Percentiles rank a stretch among this genome's conserved stretches.
Evolutionary conservation across 257 asterid species (phyloP).

Genomic region (Ilex asprella): DNA sequence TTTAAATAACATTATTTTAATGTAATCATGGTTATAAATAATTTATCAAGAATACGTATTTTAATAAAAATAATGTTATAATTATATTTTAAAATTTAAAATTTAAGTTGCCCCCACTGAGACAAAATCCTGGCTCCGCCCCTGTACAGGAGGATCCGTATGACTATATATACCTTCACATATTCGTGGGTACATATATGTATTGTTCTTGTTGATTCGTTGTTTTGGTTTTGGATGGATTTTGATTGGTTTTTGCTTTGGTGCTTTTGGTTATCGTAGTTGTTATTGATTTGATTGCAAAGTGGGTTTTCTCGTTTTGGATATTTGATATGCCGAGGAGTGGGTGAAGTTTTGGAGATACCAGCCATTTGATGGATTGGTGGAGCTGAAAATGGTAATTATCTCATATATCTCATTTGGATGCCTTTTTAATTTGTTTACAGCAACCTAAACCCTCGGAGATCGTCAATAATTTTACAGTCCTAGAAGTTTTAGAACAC

Average conservation of each 20-base stretch:
- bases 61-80: too few species aligned
- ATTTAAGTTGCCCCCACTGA: too few species aligned
- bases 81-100: too few species aligned
- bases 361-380: constrained; percentile 74
- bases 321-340: constrained; percentile 37
- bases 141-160: constrained; percentile 52
- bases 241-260: constrained; percentile 1
- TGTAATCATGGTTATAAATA: too few species aligned
- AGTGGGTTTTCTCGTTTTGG: constrained; percentile 58
- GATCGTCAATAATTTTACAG: too few species aligned
- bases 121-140: too few species aligned
- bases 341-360: constrained; percentile 38
- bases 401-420: too few species aligned
- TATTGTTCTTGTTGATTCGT: constrained; percentile 4
- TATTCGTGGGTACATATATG: background rate
- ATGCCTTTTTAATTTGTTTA: too few species aligned
- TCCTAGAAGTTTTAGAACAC: too few species aligned
- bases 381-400: constrained; percentile 77
- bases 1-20: too few species aligned
- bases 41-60: too few species aligned
- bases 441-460: too few species aligned
- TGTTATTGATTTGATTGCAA: constrained; percentile 78
- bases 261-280: constrained; percentile 26
- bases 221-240: constrained; percentile 1
- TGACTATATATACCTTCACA: background rate